These are phyloP conservation scores for Botrytis hyacinthi DNA, from an alignment of 2,329 filamentous ascomycete species.

Conservation along the genomic window DNA sequence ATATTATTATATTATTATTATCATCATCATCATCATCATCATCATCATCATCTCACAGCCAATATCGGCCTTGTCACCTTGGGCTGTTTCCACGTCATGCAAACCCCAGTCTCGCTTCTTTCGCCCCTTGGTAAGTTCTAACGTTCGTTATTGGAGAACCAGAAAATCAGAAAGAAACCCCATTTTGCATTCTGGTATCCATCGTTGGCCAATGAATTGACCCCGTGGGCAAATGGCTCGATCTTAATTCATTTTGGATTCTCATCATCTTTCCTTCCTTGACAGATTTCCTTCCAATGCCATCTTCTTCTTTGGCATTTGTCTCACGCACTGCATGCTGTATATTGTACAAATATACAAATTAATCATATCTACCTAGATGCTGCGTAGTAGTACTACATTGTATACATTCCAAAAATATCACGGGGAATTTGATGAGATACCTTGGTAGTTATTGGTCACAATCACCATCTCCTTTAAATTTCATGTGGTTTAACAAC, in stretches of 20 bases:
- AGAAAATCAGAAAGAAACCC: not conserved
- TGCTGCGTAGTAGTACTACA: conserved; percentile 8
- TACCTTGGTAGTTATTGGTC: not conserved
- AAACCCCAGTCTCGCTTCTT: conserved; percentile 28
- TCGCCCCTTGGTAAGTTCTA: conserved; percentile 36
- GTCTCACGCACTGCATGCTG: not conserved
- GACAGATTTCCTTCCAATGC: not conserved
- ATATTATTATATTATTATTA: no score
- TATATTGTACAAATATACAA: not conserved
- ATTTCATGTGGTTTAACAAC: not conserved
- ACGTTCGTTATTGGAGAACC: conserved; percentile 16
- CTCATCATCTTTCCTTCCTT: not conserved
- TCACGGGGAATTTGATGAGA: not conserved
- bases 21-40: no score
- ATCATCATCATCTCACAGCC: not conserved
- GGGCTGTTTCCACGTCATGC: conserved; percentile 27
- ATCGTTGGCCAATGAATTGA: conserved; percentile 24
- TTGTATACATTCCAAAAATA: not conserved
- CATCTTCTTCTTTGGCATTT: not conserved
- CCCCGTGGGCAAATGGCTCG: conserved; percentile 27
- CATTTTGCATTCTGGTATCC: not conserved
- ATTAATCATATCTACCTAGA: not conserved
- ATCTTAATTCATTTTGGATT: conserved; percentile 14
- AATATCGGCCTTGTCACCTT: conserved; percentile 5
- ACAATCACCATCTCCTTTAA: not conserved